phyloP scores from a whole-genome alignment of 352 stramenopile genomes.

The Bremia lactucae region DNA sequence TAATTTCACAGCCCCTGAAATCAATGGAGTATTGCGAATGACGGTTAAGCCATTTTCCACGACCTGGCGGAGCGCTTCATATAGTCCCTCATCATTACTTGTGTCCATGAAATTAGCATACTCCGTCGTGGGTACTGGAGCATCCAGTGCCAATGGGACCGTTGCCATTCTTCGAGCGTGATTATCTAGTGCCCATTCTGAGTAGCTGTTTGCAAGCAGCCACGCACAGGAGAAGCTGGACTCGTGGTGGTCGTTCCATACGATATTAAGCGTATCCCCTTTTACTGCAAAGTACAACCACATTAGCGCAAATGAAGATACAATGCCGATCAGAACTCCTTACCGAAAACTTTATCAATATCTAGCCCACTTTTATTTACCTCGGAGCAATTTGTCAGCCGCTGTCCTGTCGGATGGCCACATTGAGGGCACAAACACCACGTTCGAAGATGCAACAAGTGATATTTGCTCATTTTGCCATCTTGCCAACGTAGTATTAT shows the following conservation, averaged over 20 bases:
- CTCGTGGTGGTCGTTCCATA: conserved; percentile 60
- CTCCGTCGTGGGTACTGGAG: conserved; percentile 40
- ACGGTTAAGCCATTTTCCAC: conserved; percentile 61
- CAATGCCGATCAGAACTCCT: too few species aligned
- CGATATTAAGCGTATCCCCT: conserved; percentile 51
- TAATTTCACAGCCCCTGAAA: conserved; percentile 45
- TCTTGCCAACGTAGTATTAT: conserved; percentile 75
- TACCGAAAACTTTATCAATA: conserved; percentile 70
- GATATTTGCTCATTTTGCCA: conserved; percentile 52
- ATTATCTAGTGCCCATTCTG: conserved; percentile 35
- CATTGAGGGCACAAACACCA: conserved; percentile 67
- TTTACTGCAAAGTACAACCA: conserved; percentile 33
- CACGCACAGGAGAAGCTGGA: conserved; percentile 60
- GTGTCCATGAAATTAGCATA: conserved; percentile 60
- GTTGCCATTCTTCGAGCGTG: conserved; percentile 37
- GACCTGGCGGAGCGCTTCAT: conserved; percentile 58
- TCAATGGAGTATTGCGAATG: conserved; percentile 60
- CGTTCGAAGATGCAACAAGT: conserved; percentile 63
- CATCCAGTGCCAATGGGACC: conserved; percentile 31
- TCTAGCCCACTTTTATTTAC: conserved; percentile 37
- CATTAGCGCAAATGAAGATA: too few species aligned
- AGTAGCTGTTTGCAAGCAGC: conserved; percentile 76
- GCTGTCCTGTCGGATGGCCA: conserved; percentile 64
- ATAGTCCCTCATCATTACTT: conserved; percentile 47
- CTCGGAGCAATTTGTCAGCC: conserved; percentile 70